These are phyloP conservation scores for Endoconidiophora laricicola DNA, from an alignment of 2,329 filamentous ascomycete species.

Conservation along the genomic window DNA sequence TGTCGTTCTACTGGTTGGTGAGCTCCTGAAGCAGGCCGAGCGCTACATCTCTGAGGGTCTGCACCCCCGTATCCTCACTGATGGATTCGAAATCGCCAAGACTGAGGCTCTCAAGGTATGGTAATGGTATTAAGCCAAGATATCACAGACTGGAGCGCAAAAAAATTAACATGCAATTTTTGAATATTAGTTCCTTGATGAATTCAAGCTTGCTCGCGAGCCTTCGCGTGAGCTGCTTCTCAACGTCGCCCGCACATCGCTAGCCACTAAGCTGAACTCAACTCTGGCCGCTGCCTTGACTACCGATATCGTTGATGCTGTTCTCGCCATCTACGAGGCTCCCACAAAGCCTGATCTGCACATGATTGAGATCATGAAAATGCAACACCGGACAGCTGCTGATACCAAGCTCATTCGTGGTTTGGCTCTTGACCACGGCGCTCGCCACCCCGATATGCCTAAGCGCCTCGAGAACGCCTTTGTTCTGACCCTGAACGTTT, in stretches of 20 bases:
- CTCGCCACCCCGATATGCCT: constrained; percentile 94
- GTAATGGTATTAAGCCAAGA: constrained; percentile 7
- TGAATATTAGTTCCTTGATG: constrained; percentile 60
- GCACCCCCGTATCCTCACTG: constrained; percentile 89
- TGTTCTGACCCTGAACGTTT: constrained; percentile 91
- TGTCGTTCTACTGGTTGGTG: constrained; percentile 85
- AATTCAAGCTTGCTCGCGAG: constrained; percentile 76
- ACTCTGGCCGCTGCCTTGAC: constrained; percentile 81
- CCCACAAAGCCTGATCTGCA: constrained; percentile 89
- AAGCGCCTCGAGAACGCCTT: constrained; percentile 90
- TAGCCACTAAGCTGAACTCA: constrained; percentile 86
- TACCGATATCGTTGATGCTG: constrained; percentile 88
- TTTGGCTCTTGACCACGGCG: constrained; percentile 84
- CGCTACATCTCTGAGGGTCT: constrained; percentile 93
- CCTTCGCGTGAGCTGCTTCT: constrained; percentile 89
- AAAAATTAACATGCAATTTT: constrained; percentile 10
- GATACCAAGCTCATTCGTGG: constrained; percentile 94
- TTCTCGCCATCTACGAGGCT: constrained; percentile 80
- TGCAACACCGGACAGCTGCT: constrained; percentile 93
- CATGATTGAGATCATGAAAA: constrained; percentile 99
- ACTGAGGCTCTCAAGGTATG: constrained; percentile 68
- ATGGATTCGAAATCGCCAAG: constrained; percentile 96
- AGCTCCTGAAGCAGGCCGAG: constrained; percentile 94
- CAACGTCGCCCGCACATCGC: constrained; percentile 81
- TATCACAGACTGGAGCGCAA: neutral